Evolutionary conservation across 768 basidiomycete genomes (phyloP), one percentile per base, ranked within the genome.

Genomic region (Daedalea quercina): DNA sequence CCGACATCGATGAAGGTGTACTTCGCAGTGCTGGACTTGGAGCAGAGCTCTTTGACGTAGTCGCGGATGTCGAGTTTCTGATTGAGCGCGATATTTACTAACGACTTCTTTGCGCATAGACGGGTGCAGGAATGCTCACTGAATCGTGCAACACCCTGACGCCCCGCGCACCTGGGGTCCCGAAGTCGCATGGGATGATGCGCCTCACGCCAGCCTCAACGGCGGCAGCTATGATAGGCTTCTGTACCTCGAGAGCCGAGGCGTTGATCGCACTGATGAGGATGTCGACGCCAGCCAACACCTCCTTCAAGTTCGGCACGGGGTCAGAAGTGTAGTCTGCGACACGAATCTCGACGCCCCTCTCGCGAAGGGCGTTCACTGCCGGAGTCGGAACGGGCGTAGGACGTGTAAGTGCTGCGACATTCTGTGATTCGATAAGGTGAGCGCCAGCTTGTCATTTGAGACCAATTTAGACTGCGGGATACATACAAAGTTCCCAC

Each of bases 1-100:
- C 68, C 66, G n/a, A 65, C 63, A 47, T 67, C 67, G 47, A 69
- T 65, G 54, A 66, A 63, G 8, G 69, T 69, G 49, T 70, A 63
- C 1, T 56, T 54, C 7, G 37, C 7, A 15, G 8, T 15, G 6
- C 19, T 19, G 15, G 37, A 40, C 22, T 23, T 42, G 3, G 67
- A 48, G 40, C 58, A 63, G 17, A 62, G 52, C 9, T 57, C 57
- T 11, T 57, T 43, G 49, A 68, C 45, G 49, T 61, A 65, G 4
- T 64, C 59, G 28, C 60, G 60, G 20, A 68, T 60, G 4, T 51
- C 59, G 3, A 63, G 56, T 63, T 68, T 69, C 67, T 69, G 33
- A 6, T 12, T 13, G 17, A 31, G 28, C 22, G 9, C 22, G 34
- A 17, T 4, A 31, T 31, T 31, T 4, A 11, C 28, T 31, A 26